Base-by-base conservation (phyloP, 2,329 filamentous ascomycete species). In the Orbilia brochopaga region DNA sequence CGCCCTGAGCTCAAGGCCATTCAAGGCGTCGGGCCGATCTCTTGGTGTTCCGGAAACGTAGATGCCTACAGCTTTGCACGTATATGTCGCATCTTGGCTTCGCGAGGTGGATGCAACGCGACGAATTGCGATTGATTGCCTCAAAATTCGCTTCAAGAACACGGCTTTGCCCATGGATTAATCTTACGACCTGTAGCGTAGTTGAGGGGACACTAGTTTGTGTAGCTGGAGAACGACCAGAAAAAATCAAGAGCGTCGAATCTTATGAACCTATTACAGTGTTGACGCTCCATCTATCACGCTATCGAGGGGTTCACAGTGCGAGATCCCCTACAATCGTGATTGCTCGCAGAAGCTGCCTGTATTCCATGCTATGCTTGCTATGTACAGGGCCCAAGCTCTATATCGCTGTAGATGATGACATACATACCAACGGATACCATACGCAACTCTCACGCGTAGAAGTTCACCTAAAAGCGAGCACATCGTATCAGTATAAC, bases 391-490 rank as follows among this genome's bases (percentile, higher is more conserved):
- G 65, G 30, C 23, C 50, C 23, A 51, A 58, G 46, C 46, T 40
- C 44, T 53, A 32, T 52, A 8, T 42, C 17, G 13, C 24, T 15
- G 19, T 44, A 44, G 58, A 61, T 32, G 30, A 13, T 17, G 24
- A 24, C 15, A 48, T 8, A 58, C 51, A 69, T 37, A 23, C 51
- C 21, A 17, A n/a, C n/a, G n/a, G n/a, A n/a, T n/a, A n/a, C n/a
- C 37, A 23, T n/a, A 42, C 46, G 30, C 15, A 24, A 11, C 40
- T 8, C 56, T 61, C 75, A 77, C 53, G 76, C 76, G 35, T 77
- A 77, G 55, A 77, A 77, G 55, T 77, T 77, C 30, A 77, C 75
- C 76, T 77, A 53, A 19, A 54, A 37, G 27, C 27, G 8, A 32
- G 27, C 23, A 17, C 37, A 42, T 40, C 52, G 8, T 17, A 44